phyloP scores from a whole-genome alignment of 2,329 filamentous ascomycete species.

The Xylariomycetidae sp. region DNA sequence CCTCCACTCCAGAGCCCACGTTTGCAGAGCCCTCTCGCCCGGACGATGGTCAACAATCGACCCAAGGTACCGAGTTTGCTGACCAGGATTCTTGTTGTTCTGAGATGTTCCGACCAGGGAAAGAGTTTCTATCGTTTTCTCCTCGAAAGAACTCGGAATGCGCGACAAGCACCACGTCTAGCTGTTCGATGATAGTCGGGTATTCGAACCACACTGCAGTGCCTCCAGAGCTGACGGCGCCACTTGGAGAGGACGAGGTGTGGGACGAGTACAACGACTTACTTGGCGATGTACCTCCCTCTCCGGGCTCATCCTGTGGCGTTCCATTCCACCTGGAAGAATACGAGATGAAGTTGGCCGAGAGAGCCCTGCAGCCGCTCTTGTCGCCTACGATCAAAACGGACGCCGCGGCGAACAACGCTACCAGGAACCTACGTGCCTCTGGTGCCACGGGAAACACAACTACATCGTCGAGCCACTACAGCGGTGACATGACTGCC shows the following conservation, averaged over 20 bases:
- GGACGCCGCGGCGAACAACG: constrained; percentile 15
- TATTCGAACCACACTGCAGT: constrained; percentile 60
- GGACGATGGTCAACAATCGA: background rate
- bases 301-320: constrained; percentile 50
- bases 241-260: constrained; percentile 73
- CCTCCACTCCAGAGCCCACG: constrained; percentile 33
- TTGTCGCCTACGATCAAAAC: constrained; percentile 43
- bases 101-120: constrained; percentile 24
- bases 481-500: constrained; percentile 49
- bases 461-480: constrained; percentile 42
- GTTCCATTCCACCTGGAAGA: constrained; percentile 51
- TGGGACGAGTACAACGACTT: constrained; percentile 95
- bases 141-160: constrained; percentile 65
- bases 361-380: constrained; percentile 30
- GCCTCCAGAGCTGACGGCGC: constrained; percentile 55
- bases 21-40: constrained; percentile 21
- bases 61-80: constrained; percentile 3
- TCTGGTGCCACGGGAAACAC: constrained; percentile 27
- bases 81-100: constrained; percentile 16
- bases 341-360: constrained; percentile 33
- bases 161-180: constrained; percentile 52
- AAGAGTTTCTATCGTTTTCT: constrained; percentile 71
- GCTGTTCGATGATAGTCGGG: constrained; percentile 58
- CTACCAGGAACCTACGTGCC: constrained; percentile 20
- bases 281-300: constrained; percentile 58